Conservation (phyloP, 2,329 filamentous ascomycete species). For the Hortaea werneckii region DNA sequence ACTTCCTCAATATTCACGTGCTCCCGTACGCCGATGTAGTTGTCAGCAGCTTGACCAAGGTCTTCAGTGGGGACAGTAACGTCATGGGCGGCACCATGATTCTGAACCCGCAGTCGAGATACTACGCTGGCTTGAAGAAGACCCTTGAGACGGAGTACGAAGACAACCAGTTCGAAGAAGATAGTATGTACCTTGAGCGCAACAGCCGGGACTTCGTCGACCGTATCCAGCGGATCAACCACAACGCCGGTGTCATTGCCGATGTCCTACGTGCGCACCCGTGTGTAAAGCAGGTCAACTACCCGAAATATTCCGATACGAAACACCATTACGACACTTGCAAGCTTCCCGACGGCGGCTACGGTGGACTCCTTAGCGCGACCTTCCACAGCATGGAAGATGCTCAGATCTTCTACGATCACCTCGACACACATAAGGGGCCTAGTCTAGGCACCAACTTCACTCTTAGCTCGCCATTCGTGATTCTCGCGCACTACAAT, state of each 20-base stretch:
- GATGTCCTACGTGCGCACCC: constrained; percentile 54
- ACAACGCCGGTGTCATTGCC: constrained; percentile 75
- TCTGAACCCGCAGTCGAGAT: constrained; percentile 56
- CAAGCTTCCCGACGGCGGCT: constrained; percentile 60
- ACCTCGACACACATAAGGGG: constrained; percentile 78
- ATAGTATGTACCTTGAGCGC: constrained; percentile 86
- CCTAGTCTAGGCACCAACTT: constrained; percentile 96
- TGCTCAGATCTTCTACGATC: constrained; percentile 75
- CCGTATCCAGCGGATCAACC: constrained; percentile 74
- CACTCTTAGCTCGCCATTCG: constrained; percentile 80
- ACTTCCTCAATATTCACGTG: constrained; percentile 91
- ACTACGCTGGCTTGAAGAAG: constrained; percentile 60
- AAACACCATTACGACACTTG: constrained; percentile 68
- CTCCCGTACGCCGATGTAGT: constrained; percentile 82
- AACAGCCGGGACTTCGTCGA: constrained; percentile 87
- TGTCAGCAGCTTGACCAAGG: constrained; percentile 89
- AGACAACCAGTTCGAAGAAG: constrained; percentile 89
- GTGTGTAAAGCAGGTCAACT: constrained; percentile 69
- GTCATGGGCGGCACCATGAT: constrained; percentile 81
- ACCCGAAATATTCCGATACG: constrained; percentile 70
- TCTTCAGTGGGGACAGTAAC: constrained; percentile 95
- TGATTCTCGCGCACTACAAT: constrained; percentile 78
- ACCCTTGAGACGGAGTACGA: constrained; percentile 60
- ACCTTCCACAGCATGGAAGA: constrained; percentile 62
- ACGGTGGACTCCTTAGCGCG: constrained; percentile 80